Evolutionary conservation across 805 yeast species (phyloP), one percentile per base, ranked within the genome.

Genomic region (Candida insectalens): DNA sequence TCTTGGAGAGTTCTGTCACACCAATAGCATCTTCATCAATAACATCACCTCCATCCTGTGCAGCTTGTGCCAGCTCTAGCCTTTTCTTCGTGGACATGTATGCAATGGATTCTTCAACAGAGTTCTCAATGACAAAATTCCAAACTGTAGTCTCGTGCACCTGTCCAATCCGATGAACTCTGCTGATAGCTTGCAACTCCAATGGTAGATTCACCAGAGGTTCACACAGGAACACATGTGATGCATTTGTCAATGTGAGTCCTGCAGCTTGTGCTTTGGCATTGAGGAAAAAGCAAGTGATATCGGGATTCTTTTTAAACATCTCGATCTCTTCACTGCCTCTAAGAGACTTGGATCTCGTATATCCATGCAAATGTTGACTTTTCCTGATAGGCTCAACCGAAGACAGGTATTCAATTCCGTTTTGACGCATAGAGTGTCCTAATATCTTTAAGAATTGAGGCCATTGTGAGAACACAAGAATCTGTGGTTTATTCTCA

Each of bases 91-190:
- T 74, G 1, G 85, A 69, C 35, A 81, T 53, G n/a, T 72, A 57
- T 22, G 84, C 71, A 30, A 92, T 83, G 29, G 84, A 79, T 50
- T 89, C 95, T 54, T 92, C 98, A 12, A 92, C 94, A 0, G 95
- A 76, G 27, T 79, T 77, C 36, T 71, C 73, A 36, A 88, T 80
- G 17, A 82, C 77, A 60, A 89, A 87, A 72, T 82, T 79, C 96
- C 97, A 92, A 2, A 89, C 94, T 1, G 77, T 80, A 0, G 98
- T 92, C 12, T 72, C 75, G 29, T 67, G 62, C 3, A 66, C 69
- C 55, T 92, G 98, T 0, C 98, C 98, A 50, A 89, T 88, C 41
- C 98, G 63, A 51, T 89, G 95, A 28, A 92, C 76, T 41, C 98
- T 69, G 32, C 94, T 83, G 35, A 88, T 81, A 0, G 97, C 96